Evolutionary conservation across 805 yeast genomes (phyloP), one percentile per base, ranked within the genome.

Genomic region (Ogataea pini): DNA sequence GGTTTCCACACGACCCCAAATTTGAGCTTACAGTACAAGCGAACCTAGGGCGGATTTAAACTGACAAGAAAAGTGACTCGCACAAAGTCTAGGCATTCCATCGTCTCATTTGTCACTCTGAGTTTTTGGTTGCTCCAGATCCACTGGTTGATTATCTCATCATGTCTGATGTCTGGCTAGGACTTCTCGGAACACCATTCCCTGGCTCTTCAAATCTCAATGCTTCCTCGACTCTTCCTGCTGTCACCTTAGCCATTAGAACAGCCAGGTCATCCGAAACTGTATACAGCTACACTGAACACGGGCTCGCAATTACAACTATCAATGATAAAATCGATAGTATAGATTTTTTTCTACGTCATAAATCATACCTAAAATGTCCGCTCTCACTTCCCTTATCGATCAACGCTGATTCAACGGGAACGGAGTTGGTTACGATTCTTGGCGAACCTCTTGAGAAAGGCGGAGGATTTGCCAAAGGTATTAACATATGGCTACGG

Each of bases 361-460:
- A 62, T 44, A 47, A 49, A 29, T 42, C 51, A 18, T 64, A 62
- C 51, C 31, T 34, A 1, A 34, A 34, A 19, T 34, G 37, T 10
- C 14, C 49, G 0, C 57, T 50, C 1, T 8, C 22, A 1, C 16
- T 46, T 7, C 34, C 60, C 2, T 68, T 70, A 0, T 55, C 59
- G 1, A 53, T 42, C 2, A 38, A 44, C 1, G 14, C 42, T 1
- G 40, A 43, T 1, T 41, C 51, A 4, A 66, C 68, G 0, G 75
- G 70, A 1, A 57, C 54, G 42, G 51, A 57, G 2, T 46, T 72
- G 3, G 67, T 72, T 3, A 59, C 56, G 17, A 49, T 17, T 32
- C 63, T 68, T 45, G 76, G 76, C 1, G 77, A 72, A 46, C 77
- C 77, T 0, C 10, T 49, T 12, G 72, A 70, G 42, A 72, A 72